Evolutionary conservation across 129 eudicot species (phyloP), one percentile per base, ranked within the genome.

Genomic region (Arctium lappa): DNA sequence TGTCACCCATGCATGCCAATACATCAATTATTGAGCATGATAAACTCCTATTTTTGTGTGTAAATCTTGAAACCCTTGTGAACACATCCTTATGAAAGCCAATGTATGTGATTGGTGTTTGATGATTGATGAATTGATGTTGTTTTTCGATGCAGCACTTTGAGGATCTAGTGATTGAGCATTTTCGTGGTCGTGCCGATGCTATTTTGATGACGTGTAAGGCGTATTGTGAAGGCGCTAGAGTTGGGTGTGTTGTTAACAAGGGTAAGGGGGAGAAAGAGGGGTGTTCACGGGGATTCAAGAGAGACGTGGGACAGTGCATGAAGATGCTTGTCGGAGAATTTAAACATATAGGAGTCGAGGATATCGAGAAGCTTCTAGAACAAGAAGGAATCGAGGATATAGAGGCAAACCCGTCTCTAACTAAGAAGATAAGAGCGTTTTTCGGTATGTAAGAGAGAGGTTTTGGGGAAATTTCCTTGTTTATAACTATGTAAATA

Each of bases 161-260:
- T 84, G 98, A 92, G 85, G 95, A 90, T 82, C 82, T 92, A 50
- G 95, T 94, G 27, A 73, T 83, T 60, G 98, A 97, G 11, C 97
- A 94, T 81, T 94, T 92, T 82, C 75, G 40, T 83, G 85, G 70
- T 37, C 85, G 31, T 79, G 97, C 90, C 30, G 88, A 34, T 9
- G 89, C 84, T 73, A 91, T 94, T 73, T 72, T 94, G 69, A 80
- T 86, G 74, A 88, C 88, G 29, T 94, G 98, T 79, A 88, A 81
- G 75, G 94, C 90, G 3, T 92, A 94, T 44, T 76, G 70, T 53
- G 85, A 86, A 10, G 98, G 98, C 22, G 86, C 84, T 40, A 88
- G 87, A 89, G 97, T 94, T 27, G 93, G 95, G 39, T 83, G 92
- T 80, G 86, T 88, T 73, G 89, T 77, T 56, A 89, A 88, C 1